Conservation (phyloP, 768 basidiomycete genomes). For the Suillus luteus region DNA sequence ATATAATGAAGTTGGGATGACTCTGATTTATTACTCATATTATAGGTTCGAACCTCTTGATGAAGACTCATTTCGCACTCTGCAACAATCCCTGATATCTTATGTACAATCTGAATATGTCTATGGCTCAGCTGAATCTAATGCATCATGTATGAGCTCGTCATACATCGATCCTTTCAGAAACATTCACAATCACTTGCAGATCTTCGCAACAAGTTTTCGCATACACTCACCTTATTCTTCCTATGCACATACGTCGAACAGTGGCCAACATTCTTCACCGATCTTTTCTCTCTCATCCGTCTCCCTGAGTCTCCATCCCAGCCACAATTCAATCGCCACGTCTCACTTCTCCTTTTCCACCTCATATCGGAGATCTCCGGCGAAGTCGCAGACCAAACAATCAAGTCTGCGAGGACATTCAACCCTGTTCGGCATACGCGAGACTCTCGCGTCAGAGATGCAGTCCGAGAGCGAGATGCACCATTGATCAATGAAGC, state of each 20-base stretch:
- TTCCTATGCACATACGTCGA: conserved; percentile 86
- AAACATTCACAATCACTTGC: conserved; percentile 18
- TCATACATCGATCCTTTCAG: conserved; percentile 14
- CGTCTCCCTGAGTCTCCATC: conserved; percentile 58
- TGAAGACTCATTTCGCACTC: conserved; percentile 63
- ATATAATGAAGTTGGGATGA: background rate
- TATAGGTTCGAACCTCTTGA: conserved; percentile 67
- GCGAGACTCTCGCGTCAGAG: conserved; percentile 83
- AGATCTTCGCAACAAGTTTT: conserved; percentile 96
- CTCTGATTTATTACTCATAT: conserved; percentile 16
- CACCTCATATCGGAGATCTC: conserved; percentile 94
- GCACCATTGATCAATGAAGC: conserved; percentile 85
- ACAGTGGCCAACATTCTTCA: conserved; percentile 86
- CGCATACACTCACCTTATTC: conserved; percentile 85
- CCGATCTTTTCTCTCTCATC: conserved; percentile 73
- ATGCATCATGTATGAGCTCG: conserved; percentile 69
- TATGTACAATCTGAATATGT: conserved; percentile 92
- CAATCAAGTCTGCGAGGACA: conserved; percentile 83
- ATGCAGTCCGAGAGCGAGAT: conserved; percentile 88
- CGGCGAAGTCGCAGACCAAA: conserved; percentile 94
- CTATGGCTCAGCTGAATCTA: conserved; percentile 79
- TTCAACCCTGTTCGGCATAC: conserved; percentile 70
- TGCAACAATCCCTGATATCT: conserved; percentile 75
- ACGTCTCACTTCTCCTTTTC: conserved; percentile 87
- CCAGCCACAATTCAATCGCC: conserved; percentile 70